Evolutionary conservation across 2,329 filamentous ascomycete species (phyloP), one percentile per base, ranked within the genome.

Genomic region (Ophiostoma fasciatum): DNA sequence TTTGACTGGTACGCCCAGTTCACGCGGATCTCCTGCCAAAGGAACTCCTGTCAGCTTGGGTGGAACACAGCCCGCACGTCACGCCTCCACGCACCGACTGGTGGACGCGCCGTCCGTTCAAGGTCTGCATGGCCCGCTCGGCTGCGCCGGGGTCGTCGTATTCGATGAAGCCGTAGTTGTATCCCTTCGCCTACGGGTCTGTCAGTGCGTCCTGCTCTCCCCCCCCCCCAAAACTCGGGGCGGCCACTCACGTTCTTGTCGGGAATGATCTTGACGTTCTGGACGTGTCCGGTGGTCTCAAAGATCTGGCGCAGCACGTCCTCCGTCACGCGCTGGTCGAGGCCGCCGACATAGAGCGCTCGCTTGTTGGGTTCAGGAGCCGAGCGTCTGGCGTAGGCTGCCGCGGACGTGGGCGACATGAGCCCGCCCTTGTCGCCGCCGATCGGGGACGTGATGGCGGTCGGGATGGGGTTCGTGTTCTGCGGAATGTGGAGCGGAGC

Each of bases 1-100:
- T 93, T 98, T 47, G 88, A 90, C 64, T 98, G 90, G 52, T 98
- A 98, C 17, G 90, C 90, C 90, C 90, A 98, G 66, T 98, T 98
- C 51, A 98, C 90, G 38, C 87, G 83, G 45, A 98, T 98, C 68
- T 98, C 90, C 84, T 94, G 54, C 10, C 31, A 1, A 37, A 14
- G n/a, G n/a, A n/a, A n/a, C n/a, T n/a, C n/a, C n/a, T n/a, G n/a
- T n/a, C n/a, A n/a, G n/a, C n/a, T n/a, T n/a, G n/a, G n/a, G n/a
- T n/a, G n/a, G n/a, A n/a, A n/a, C n/a, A n/a, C n/a, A n/a, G n/a
- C n/a, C n/a, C n/a, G n/a, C n/a, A n/a, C n/a, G n/a, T n/a, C n/a
- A n/a, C n/a, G n/a, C n/a, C n/a, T n/a, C n/a, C n/a, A n/a, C 78
- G 58, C 76, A 93, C 87, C 55, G 83, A 82, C 61, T 96, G 87